These are phyloP conservation scores for Margaritispora aquatica DNA, from an alignment of 495 filamentous ascomycete species.

Conservation along the genomic window DNA sequence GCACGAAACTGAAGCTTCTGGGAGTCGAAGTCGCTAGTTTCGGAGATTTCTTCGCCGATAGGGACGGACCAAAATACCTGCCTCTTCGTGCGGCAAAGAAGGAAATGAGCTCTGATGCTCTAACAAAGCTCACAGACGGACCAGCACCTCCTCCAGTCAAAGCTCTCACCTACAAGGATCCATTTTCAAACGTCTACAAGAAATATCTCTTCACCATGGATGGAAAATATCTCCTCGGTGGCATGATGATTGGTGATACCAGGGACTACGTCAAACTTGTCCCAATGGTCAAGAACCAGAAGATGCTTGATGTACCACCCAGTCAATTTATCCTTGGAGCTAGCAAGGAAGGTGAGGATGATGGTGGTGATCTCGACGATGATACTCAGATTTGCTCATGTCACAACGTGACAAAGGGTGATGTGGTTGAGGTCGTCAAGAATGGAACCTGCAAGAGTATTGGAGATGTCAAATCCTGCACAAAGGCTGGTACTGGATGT, in stretches of 20 bases:
- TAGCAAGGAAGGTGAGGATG: slow-evolving; percentile 61
- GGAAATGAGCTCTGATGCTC: slow-evolving; percentile 27
- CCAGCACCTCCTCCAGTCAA: slow-evolving; percentile 51
- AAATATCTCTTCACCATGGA: slow-evolving; percentile 93
- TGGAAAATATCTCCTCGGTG: slow-evolving; percentile 87
- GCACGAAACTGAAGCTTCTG: slow-evolving; percentile 89
- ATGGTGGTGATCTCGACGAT: slow-evolving; percentile 52
- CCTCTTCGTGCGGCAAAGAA: slow-evolving; percentile 25
- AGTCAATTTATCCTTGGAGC: slow-evolving; percentile 81
- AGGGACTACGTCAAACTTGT: slow-evolving; percentile 92
- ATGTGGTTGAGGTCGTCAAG: slow-evolving; percentile 68
- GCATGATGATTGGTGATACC: slow-evolving; percentile 98
- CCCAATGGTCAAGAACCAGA: slow-evolving; percentile 87
- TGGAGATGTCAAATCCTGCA: slow-evolving; percentile 86
- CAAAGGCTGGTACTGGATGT: slow-evolving; percentile 91
- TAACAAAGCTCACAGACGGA: slow-evolving; percentile 48
- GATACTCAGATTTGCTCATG: slow-evolving; percentile 93
- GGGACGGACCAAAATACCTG: slow-evolving; percentile 44
- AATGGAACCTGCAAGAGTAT: slow-evolving; percentile 76
- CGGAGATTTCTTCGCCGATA: slow-evolving; percentile 92
- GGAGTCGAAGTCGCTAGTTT: slow-evolving; percentile 95
- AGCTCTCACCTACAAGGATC: slow-evolving; percentile 87
- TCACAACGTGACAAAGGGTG: slow-evolving; percentile 91
- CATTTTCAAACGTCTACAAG: slow-evolving; percentile 91
- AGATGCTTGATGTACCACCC: slow-evolving; percentile 74